phyloP scores from a whole-genome alignment of 495 filamentous ascomycete species.

The Chaetomium tenue region DNA sequence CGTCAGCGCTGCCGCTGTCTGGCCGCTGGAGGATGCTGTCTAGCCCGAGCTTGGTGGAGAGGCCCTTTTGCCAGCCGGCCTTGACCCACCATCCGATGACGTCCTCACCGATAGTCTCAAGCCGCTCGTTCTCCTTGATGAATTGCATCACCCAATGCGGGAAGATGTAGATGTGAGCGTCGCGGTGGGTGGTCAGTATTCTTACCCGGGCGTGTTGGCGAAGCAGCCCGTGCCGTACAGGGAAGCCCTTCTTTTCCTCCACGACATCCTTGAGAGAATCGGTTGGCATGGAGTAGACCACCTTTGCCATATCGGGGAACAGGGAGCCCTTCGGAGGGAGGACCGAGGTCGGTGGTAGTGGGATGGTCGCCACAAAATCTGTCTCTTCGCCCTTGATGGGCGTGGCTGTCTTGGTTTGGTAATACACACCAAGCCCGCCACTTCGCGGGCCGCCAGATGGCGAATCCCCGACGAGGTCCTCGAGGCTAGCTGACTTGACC shows the following conservation, averaged over 20 bases:
- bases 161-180: constrained; percentile 90
- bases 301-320: constrained; percentile 57
- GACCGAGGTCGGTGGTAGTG: constrained; percentile 56
- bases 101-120: constrained; percentile 88
- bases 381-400: constrained; percentile 85
- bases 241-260: constrained; percentile 66
- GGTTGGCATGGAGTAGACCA: constrained; percentile 76
- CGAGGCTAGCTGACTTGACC: constrained; percentile 69
- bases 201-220: constrained; percentile 68
- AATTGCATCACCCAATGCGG: constrained; percentile 89
- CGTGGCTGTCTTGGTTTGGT: constrained; percentile 73
- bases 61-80: constrained; percentile 79
- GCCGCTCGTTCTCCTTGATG: constrained; percentile 67
- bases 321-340: constrained; percentile 60
- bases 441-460: constrained; percentile 47
- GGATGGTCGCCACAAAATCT: constrained; percentile 77
- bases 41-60: constrained; percentile 74
- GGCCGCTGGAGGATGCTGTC: constrained; percentile 56
- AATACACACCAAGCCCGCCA: constrained; percentile 84
- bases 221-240: constrained; percentile 69
- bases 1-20: constrained; percentile 29
- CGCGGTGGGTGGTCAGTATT: constrained; percentile 75
- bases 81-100: constrained; percentile 95
- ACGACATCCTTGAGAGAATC: constrained; percentile 79
- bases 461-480: constrained; percentile 40